Evolutionary conservation across 2,329 filamentous ascomycete species (phyloP), one percentile per base, ranked within the genome.

Genomic region (Rhinocladiella mackenziei): DNA sequence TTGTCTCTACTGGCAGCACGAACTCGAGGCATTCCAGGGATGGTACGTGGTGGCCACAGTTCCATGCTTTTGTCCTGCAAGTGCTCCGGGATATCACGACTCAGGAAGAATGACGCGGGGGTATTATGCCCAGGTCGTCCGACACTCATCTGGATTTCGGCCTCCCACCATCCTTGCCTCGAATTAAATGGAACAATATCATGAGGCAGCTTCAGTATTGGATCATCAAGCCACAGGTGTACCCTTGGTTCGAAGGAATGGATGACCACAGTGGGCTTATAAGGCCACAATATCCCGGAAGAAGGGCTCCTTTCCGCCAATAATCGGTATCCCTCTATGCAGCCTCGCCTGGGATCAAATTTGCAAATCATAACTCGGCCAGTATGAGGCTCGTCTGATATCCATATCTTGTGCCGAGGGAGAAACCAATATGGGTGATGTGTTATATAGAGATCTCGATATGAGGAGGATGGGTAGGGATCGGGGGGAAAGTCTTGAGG

Each of bases 381-480:
- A 1, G 77, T 82, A 35, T 87, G 74, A 20, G 81, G 76, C 2
- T 72, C 75, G 63, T 95, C 87, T 47, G 80, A 78, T 59, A 95
- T 91, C 89, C 89, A 96, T 52, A 96, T 71, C 64, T 86, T 89
- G 60, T 86, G 73, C 39, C 77, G 80, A 0, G 86, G 74, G 1
- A 96, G 71, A 58, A 94, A 95, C 89, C 89, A 96, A 57, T 83
- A 80, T 0, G 84, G 83, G 52, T 92, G 77, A 61, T 92, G 85
- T 14, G 81, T 74, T 30, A 75, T 69, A 62, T 85, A 95, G 2
- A 95, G 76, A 18, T 84, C 75, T 45, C 78, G 78, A 65, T 82
- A 95, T 17, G 73, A 81, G 2, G 67, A 56, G 57, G 76, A 81
- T 5, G 83, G 81, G 30, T 48, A 51, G 5, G 72, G 73, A 1